Evolutionary conservation across 1,139 yeast species (phyloP).

Genomic region (Taphrina confusa): DNA sequence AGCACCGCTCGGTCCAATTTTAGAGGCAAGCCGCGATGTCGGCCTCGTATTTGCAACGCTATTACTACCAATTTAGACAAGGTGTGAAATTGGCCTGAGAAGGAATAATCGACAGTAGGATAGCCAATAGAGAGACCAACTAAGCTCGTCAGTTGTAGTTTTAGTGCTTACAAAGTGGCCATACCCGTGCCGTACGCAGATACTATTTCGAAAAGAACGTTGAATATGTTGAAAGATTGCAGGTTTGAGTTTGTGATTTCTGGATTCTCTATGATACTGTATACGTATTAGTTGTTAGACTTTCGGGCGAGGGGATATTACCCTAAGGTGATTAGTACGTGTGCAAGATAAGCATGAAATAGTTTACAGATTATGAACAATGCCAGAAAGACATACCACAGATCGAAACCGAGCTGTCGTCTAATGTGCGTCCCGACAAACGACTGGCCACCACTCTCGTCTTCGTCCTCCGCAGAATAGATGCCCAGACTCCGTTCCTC

Average conservation of each 20-base stretch:
- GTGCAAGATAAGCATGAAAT: neutral
- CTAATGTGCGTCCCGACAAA: conserved; percentile 86
- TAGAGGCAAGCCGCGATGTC: conserved; percentile 96
- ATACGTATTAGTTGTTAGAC: conserved; percentile 49
- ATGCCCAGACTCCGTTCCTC: conserved; percentile 95
- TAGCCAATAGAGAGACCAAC: conserved; percentile 46
- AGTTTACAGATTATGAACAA: conserved; percentile 60
- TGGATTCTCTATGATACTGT: conserved; percentile 39
- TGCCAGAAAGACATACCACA: conserved; percentile 90
- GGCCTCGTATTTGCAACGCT: conserved; percentile 89
- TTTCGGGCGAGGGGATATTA: conserved; percentile 63
- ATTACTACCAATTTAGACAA: conserved; percentile 81
- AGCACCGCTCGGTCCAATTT: conserved; percentile 91
- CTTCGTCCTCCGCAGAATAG: conserved; percentile 53
- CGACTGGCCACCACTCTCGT: conserved; percentile 45
- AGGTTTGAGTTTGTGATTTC: conserved; percentile 34
- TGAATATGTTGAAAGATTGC: conserved; percentile 64
- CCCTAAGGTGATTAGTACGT: neutral
- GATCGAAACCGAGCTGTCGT: conserved; percentile 86
- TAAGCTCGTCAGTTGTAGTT: neutral
- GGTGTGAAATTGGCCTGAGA: conserved; percentile 68
- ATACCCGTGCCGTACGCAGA: conserved; percentile 63
- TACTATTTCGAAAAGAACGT: conserved; percentile 78
- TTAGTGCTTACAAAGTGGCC: too few relatives aligned
- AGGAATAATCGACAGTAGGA: conserved; percentile 65